Conservation (phyloP, 805 yeast species). For the Zygosaccharomyces pseudorouxii region DNA sequence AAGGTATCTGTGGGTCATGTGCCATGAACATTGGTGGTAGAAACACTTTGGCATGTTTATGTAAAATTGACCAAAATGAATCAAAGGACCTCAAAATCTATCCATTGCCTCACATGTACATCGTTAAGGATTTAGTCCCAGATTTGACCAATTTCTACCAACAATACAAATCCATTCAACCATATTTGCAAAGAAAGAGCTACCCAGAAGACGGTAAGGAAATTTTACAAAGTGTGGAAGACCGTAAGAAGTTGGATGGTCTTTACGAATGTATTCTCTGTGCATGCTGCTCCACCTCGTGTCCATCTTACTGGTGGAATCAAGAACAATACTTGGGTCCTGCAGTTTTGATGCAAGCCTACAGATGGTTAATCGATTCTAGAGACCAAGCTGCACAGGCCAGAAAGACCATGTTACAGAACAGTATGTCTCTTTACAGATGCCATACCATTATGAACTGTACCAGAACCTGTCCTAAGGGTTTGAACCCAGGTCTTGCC, state of each 20-base stretch:
- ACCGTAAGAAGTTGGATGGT: slow-evolving; percentile 95
- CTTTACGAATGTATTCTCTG: slow-evolving; percentile 95
- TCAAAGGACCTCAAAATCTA: slow-evolving; percentile 78
- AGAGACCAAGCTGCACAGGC: slow-evolving; percentile 83
- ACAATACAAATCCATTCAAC: slow-evolving; percentile 97
- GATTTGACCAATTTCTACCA: slow-evolving; percentile 96
- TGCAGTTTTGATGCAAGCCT: slow-evolving; percentile 98
- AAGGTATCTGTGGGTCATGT: slow-evolving; percentile 99
- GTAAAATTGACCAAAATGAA: slow-evolving; percentile 82
- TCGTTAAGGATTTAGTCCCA: slow-evolving; percentile 95
- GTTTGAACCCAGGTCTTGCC: slow-evolving; percentile 95
- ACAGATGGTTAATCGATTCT: slow-evolving; percentile 96
- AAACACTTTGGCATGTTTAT: slow-evolving; percentile 94
- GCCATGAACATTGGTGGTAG: slow-evolving; percentile 99
- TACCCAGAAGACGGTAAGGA: slow-evolving; percentile 89
- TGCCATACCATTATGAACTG: slow-evolving; percentile 99
- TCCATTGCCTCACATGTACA: slow-evolving; percentile 97
- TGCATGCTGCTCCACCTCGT: slow-evolving; percentile 97
- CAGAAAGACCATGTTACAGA: slow-evolving; percentile 88
- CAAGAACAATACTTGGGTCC: slow-evolving; percentile 98
- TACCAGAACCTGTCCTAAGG: slow-evolving; percentile 97
- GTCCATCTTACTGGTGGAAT: slow-evolving; percentile 99
- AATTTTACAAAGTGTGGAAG: slow-evolving; percentile 83
- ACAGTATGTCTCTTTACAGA: slow-evolving; percentile 96
- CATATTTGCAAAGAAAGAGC: slow-evolving; percentile 77